These are phyloP conservation scores for Cryphonectria carpinicola DNA, from an alignment of 2,329 filamentous ascomycete genomes.

Conservation along the genomic window DNA sequence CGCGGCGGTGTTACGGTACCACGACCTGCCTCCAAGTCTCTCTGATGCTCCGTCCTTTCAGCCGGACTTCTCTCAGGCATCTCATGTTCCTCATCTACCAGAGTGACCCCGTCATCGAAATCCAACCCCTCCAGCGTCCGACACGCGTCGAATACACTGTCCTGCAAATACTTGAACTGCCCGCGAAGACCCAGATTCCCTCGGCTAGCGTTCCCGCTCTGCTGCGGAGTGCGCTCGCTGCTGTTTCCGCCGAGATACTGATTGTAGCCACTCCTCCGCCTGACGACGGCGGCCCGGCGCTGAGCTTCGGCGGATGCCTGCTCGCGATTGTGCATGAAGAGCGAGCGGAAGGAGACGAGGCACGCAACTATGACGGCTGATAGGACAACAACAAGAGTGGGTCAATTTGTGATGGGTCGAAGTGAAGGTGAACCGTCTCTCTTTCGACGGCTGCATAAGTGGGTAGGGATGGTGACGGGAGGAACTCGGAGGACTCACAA, in stretches of 20 bases:
- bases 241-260: slow-evolving; percentile 15
- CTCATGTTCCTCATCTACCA: slow-evolving; percentile 22
- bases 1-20: slow-evolving; percentile 10
- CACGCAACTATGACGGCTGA: slow-evolving; percentile 27
- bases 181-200: slow-evolving; percentile 12
- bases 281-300: slow-evolving; percentile 13
- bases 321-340: slow-evolving; percentile 25
- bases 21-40: slow-evolving; percentile 9
- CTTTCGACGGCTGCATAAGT: neutral
- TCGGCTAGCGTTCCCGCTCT: slow-evolving; percentile 15
- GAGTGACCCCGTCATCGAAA: slow-evolving; percentile 22
- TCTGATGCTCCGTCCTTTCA: neutral
- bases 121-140: slow-evolving; percentile 25
- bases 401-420: neutral
- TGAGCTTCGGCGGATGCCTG: slow-evolving; percentile 14
- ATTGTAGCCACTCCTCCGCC: slow-evolving; percentile 21
- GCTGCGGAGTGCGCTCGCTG: slow-evolving; percentile 10
- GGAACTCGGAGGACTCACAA: slow-evolving; percentile 5
- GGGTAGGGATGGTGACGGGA: neutral
- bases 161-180: slow-evolving; percentile 21
- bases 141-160: slow-evolving; percentile 27
- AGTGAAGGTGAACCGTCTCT: neutral
- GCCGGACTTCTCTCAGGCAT: slow-evolving; percentile 4
- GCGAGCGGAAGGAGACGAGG: slow-evolving; percentile 29
- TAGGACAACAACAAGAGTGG: neutral